Base-by-base conservation (phyloP, 345 rosid species). In the Orychophragmus violaceus region DNA sequence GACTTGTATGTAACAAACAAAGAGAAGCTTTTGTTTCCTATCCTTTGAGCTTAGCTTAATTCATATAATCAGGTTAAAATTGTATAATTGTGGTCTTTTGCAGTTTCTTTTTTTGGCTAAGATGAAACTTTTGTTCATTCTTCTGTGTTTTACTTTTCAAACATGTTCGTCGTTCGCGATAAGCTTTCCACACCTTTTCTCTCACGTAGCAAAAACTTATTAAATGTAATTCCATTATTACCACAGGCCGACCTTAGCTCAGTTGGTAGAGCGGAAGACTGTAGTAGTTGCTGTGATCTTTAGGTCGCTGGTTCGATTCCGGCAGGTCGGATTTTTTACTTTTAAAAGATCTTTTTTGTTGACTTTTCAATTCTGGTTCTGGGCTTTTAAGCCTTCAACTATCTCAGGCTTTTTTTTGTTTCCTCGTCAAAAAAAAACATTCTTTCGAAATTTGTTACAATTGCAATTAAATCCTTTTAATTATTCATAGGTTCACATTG, bases 301-400 rank as follows among this genome's bases (percentile, higher is more conserved):
- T n/a, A n/a, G n/a, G n/a, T n/a, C n/a, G n/a, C n/a, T n/a, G n/a
- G n/a, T n/a, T n/a, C n/a, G n/a, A n/a, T n/a, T n/a, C n/a, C n/a
- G n/a, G n/a, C n/a, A n/a, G n/a, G n/a, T n/a, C 56, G 64, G 71
- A 46, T 67, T 46, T 56, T 67, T 67, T 64, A 46, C 56, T 67
- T 67, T 56, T 27, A 64, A 56, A 46, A 67, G 46, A 64, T 56
- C 19, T 3, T 8, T 8, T 39, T 25, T 41, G 22, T 37, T n/a
- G 7, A 37, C 42, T 37, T 39, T 39, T 39, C 8, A 13, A 14
- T 41, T 41, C 19, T 41, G 39, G 14, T 12, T 35, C 39, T 35
- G 39, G 6, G 39, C 39, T 35, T 10, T 33, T 0, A 6, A 2
- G 39, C 14, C 5, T 3, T 35, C 13, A 35, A 3, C 5, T 35